phyloP scores from a whole-genome alignment of 179 eudicot genomes.

The Beta corolliflora region DNA sequence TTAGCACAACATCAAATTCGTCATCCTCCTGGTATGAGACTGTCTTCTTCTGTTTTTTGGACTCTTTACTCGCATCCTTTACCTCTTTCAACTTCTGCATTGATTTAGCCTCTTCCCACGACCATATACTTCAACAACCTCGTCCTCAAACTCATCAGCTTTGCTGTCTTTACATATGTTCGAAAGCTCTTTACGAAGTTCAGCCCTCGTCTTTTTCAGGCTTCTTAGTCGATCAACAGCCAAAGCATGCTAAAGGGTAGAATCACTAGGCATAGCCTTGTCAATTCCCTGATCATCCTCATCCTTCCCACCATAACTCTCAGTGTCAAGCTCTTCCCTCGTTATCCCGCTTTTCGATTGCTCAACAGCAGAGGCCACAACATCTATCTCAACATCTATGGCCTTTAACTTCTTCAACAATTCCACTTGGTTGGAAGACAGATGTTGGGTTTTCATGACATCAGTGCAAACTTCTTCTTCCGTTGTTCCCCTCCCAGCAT shows the following conservation, averaged over 20 bases:
- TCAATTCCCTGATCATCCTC: constrained; percentile 39
- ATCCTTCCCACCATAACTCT: constrained; percentile 33
- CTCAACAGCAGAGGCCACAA: constrained; percentile 37
- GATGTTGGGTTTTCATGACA: no score
- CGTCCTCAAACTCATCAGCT: constrained; percentile 40
- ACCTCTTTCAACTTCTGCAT: constrained; percentile 56
- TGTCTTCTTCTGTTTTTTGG: constrained; percentile 58
- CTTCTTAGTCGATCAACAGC: constrained; percentile 80
- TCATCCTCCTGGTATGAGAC: constrained; percentile 72
- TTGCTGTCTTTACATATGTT: constrained; percentile 39
- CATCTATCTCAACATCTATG: no score
- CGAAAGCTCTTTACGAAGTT: constrained; percentile 64
- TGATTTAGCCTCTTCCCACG: constrained; percentile 57
- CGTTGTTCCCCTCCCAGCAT: no score
- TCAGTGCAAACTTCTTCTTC: no score
- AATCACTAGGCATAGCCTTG: constrained; percentile 42
- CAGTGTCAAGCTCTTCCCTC: constrained; percentile 42
- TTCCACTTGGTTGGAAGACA: no score
- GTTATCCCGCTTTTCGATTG: constrained; percentile 46
- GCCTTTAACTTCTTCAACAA: no score
- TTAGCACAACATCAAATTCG: constrained; percentile 78
- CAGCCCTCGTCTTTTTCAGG: constrained; percentile 72
- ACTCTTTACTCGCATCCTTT: constrained; percentile 42
- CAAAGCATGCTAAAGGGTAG: constrained; percentile 81
- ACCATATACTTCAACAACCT: constrained; percentile 63